Percentiles rank a stretch among this genome's conserved stretches.
Evolutionary conservation across 164 flowering plant genomes (phyloP).

Genomic region (Kingdonia uniflora): DNA sequence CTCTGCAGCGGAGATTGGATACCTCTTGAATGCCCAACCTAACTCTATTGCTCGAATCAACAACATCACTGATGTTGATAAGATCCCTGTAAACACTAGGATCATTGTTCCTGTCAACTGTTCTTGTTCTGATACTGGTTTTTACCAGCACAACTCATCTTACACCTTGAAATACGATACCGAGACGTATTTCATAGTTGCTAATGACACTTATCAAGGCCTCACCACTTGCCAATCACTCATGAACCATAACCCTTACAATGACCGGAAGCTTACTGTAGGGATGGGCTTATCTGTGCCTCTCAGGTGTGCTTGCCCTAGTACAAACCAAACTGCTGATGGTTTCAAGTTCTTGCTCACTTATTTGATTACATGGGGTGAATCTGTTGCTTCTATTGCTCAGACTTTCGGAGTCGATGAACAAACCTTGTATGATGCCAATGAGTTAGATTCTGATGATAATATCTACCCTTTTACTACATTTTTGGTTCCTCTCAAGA

Average conservation of each 20-base stretch:
- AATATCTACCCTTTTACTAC: slow-evolving; percentile 37
- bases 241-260: slow-evolving; percentile 31
- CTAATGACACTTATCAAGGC: slow-evolving; percentile 60
- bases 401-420: slow-evolving; percentile 23
- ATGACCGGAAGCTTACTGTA: slow-evolving; percentile 8
- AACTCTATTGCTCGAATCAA: slow-evolving; percentile 33
- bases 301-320: slow-evolving; percentile 65
- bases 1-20: slow-evolving; percentile 28
- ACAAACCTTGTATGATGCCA: slow-evolving; percentile 33
- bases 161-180: slow-evolving; percentile 11
- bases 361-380: slow-evolving; percentile 26
- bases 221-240: slow-evolving; percentile 65
- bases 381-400: slow-evolving; percentile 23
- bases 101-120: slow-evolving; percentile 55
- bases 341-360: slow-evolving; percentile 41
- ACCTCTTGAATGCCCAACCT: slow-evolving; percentile 24
- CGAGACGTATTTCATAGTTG: slow-evolving; percentile 41
- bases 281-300: slow-evolving; percentile 32
- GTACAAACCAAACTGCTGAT: slow-evolving; percentile 24
- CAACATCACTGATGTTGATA: slow-evolving; percentile 20
- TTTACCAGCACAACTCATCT: slow-evolving; percentile 40
- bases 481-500: slow-evolving; percentile 39
- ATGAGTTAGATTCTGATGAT: slow-evolving; percentile 14
- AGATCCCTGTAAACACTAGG: slow-evolving; percentile 21
- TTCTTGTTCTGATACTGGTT: slow-evolving; percentile 34